Percentiles rank a stretch among this genome's conserved stretches.
Conservation (phyloP, 805 yeast genomes). For the Candida hungchunana region DNA sequence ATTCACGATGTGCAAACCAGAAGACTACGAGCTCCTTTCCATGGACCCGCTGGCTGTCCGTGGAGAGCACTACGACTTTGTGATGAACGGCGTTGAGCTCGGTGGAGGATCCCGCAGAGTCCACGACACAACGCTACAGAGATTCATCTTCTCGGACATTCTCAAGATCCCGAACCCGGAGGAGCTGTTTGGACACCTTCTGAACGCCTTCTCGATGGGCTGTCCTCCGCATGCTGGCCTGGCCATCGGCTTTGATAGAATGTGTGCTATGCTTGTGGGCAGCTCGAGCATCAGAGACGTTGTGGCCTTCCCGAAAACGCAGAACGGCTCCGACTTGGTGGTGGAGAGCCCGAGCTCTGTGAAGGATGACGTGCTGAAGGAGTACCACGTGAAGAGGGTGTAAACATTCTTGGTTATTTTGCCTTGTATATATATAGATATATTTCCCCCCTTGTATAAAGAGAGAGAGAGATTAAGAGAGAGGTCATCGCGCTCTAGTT, state of each 20-base stretch:
- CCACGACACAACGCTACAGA: slow-evolving; percentile 79
- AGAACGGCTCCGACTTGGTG: slow-evolving; percentile 81
- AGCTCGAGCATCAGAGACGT: slow-evolving; percentile 81
- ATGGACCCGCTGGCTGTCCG: slow-evolving; percentile 56
- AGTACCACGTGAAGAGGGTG: slow-evolving; percentile 46
- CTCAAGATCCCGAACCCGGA: slow-evolving; percentile 57
- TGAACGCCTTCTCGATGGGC: slow-evolving; percentile 78
- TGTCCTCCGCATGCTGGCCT: slow-evolving; percentile 99
- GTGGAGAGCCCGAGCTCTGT: slow-evolving; percentile 82
- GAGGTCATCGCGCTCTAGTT: too few relatives aligned
- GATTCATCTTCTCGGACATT: slow-evolving; percentile 61
- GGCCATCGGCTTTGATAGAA: slow-evolving; percentile 91
- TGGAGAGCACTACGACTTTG: slow-evolving; percentile 94
- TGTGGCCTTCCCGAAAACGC: slow-evolving; percentile 92
- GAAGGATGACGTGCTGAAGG: slow-evolving; percentile 41
- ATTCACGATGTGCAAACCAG: slow-evolving; percentile 82
- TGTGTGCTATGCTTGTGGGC: slow-evolving; percentile 87
- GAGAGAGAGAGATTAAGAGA: too few relatives aligned
- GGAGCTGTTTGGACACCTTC: slow-evolving; percentile 75
- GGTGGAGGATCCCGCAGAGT: slow-evolving; percentile 98
- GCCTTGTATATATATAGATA: too few relatives aligned
- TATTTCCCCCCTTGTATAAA: too few relatives aligned
- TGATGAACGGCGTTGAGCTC: slow-evolving; percentile 88
- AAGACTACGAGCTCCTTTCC: slow-evolving; percentile 57
- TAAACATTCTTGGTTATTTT: too few relatives aligned